Evolutionary conservation across 2,329 filamentous ascomycete genomes (phyloP), one percentile per base, ranked within the genome.

Genomic region (Monosporascus sp.): DNA sequence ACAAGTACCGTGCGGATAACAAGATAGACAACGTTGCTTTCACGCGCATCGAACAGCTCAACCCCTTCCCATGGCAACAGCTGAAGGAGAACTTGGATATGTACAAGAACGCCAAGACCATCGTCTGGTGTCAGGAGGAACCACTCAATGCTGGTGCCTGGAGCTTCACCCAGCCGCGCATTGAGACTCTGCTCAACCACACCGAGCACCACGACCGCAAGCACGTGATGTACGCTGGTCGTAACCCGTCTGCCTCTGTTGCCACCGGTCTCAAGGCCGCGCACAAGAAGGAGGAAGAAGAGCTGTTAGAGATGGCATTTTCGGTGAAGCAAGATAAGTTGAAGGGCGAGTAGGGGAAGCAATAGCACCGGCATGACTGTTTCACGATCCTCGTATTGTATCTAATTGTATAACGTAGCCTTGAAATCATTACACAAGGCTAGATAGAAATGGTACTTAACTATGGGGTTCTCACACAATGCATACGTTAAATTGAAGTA

Each of bases 21-120:
- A 86, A 88, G 60, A 83, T 96, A 70, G 91, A 91, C 73, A 87
- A 97, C 70, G 89, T 93, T 20, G 94, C 93, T 67, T 87, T 99
- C 70, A 97, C 92, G 22, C 91, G 94, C 69, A 85, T 99, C 62
- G 94, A 99, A 78, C 94, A 99, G 77, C 84, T 99, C 56, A 92
- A 99, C 78, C 94, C 94, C 67, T 99, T 99, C 89, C 94, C 94
- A 50, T 99, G 94, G 93, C 86, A 92, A 65, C 91, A 94, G 74
- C 84, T 99, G 52, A 90, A 89, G 79, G 93, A 97, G 73, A 97
- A 97, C 78, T 82, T 99, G 52, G 93, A 99, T 78, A 85, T 79
- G 73, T 99, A 99, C 79, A 91, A 92, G 70, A 99, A 99, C 73
- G 93, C 93, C 64, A 90, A 97, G 82, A 93, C 91, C 60, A 91